A percentile compares a stretch with the other conserved stretches of the same genome.
These are phyloP conservation scores for Cryptosporidium bovis DNA, from an alignment of 169 alveolate species.

Conservation along the genomic window DNA sequence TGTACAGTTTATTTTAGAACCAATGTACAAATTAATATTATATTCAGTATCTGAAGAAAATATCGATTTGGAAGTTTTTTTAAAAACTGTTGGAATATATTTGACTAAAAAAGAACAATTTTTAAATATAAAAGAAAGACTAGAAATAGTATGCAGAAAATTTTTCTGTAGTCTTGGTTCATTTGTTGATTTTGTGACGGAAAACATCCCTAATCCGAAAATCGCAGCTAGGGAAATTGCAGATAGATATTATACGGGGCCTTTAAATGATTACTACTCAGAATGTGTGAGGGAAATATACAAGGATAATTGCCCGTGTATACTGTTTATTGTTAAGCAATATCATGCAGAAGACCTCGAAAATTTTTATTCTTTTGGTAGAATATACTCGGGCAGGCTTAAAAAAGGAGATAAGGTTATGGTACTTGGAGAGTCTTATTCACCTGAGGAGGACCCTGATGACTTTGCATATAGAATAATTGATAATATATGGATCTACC, in stretches of 20 bases:
- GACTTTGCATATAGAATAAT: conserved; percentile 91
- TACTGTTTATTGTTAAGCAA: conserved; percentile 91
- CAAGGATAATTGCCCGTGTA: conserved; percentile 88
- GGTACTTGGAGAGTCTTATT: conserved; percentile 93
- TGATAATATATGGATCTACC: conserved; percentile 90
- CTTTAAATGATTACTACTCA: conserved; percentile 29
- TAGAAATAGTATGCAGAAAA: conserved; percentile 76
- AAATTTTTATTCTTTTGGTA: conserved; percentile 94
- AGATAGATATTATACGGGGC: conserved; percentile 80
- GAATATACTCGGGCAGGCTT: conserved; percentile 97
- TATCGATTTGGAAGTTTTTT: conserved; percentile 90
- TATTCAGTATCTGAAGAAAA: conserved; percentile 96
- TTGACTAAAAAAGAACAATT: conserved; percentile 94
- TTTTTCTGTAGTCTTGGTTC: conserved; percentile 83
- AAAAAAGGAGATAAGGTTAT: conserved; percentile 92
- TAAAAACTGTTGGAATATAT: conserved; percentile 84
- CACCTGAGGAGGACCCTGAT: conserved; percentile 95
- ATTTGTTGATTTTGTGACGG: conserved; percentile 90
- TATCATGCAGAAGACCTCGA: conserved; percentile 92
- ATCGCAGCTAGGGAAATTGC: conserved; percentile 81
- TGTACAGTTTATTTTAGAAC: conserved; percentile 97
- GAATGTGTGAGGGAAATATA: conserved; percentile 63
- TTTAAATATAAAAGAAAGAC: conserved; percentile 87
- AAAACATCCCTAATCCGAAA: conserved; percentile 85
- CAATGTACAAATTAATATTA: conserved; percentile 96